Conservation (phyloP, 495 filamentous ascomycete species). For the Corynascus novoguineensis region DNA sequence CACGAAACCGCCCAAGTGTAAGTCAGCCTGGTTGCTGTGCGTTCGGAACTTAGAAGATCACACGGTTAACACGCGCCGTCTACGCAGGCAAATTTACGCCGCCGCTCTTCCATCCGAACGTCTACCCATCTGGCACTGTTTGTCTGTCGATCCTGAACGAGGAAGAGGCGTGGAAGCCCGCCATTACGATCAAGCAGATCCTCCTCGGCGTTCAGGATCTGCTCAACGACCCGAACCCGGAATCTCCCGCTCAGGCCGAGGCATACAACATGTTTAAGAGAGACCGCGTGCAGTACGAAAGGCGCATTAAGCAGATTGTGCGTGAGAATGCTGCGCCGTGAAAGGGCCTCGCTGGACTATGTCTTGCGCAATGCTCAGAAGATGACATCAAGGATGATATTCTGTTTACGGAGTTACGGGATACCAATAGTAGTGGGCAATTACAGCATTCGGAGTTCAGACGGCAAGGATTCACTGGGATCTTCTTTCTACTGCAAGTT, state of each 20-base stretch:
- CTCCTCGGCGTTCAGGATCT: conserved; percentile 93
- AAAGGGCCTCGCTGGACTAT: background rate
- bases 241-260: conserved; percentile 93
- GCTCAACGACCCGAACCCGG: conserved; percentile 92
- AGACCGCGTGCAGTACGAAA: conserved; percentile 81
- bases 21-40: conserved; percentile 22
- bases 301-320: conserved; percentile 78
- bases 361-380: background rate
- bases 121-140: conserved; percentile 96
- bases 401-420: conserved; percentile 19
- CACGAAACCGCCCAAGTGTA: conserved; percentile 98
- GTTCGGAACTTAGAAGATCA: conserved; percentile 11
- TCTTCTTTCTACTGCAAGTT: background rate
- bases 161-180: conserved; percentile 96
- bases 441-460: conserved; percentile 19
- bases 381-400: conserved; percentile 3
- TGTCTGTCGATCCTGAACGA: conserved; percentile 98
- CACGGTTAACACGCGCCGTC: conserved; percentile 23
- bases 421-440: conserved; percentile 20
- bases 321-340: conserved; percentile 68
- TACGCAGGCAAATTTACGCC: conserved; percentile 87
- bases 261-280: conserved; percentile 97
- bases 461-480: conserved; percentile 5
- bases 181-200: conserved; percentile 97
- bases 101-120: conserved; percentile 96